A percentile compares a stretch with the other conserved stretches of the same genome.
These are phyloP conservation scores for Suillus plorans DNA, from an alignment of 768 basidiomycete genomes.

Conservation along the genomic window DNA sequence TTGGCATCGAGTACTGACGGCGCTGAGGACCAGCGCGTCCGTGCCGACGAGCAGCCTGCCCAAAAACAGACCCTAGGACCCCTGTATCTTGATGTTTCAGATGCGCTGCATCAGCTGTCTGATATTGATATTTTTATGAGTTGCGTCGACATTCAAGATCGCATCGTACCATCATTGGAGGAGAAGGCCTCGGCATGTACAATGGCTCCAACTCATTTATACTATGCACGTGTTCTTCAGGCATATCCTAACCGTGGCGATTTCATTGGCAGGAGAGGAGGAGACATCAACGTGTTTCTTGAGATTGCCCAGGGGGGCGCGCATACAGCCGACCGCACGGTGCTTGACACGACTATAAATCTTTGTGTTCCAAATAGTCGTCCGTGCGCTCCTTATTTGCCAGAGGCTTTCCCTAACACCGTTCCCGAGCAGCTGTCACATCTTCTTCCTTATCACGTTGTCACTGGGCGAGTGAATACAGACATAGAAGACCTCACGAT, in stretches of 20 bases:
- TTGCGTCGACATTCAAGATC: neutral
- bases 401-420: neutral
- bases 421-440: neutral
- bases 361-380: neutral
- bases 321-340: accelerated
- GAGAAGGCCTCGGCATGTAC: neutral
- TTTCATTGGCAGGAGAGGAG: neutral
- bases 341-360: neutral
- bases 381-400: too few relatives aligned
- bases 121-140: neutral
- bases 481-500: neutral
- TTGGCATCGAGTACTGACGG: too few relatives aligned
- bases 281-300: neutral
- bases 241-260: neutral
- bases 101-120: neutral
- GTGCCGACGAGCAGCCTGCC: neutral
- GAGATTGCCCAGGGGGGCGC: neutral
- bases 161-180: neutral
- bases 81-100: neutral
- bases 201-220: neutral
- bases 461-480: neutral
- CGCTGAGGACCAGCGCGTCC: slow-evolving; percentile 29
- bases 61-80: neutral
- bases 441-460: neutral
- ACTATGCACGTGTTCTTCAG: neutral